Base-by-base conservation (phyloP, 768 basidiomycete species). In the Leccinum boreale region DNA sequence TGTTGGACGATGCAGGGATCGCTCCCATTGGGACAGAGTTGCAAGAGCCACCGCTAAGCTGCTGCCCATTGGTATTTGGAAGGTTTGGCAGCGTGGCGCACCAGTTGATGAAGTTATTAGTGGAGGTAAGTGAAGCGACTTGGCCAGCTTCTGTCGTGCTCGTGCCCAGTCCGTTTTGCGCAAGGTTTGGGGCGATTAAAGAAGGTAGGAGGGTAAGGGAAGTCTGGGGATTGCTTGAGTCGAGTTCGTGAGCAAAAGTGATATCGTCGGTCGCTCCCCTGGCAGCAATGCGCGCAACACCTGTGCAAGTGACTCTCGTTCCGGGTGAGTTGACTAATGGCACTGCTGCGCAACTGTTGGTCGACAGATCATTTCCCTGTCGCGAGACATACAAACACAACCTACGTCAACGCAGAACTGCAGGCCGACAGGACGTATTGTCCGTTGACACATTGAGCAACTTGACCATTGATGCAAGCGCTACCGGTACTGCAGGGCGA, bases 51-150 rank as follows among this genome's bases (percentile, higher is more conserved):
- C 64, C 67, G 59, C 64, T 70, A 65, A 81, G 66, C 65, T 83
- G 85, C 61, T 76, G 53, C 15, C 85, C 85, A 65, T 85, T 81
- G 46, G 87, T 87, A 58, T 87, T 75, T 3, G 85, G 80, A 50
- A 79, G 69, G 50, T 77, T 62, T 3, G 78, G 67, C 2, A 77
- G 65, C 14, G 79, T 81, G 10, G 75, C 69, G 62, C 87, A 87
- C 69, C 76, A 85, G 74, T 87, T 86, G 73, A 87, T 86, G 69
- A 85, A 90, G 77, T 90, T 89, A 75, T 90, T 86, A 45, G 70
- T 71, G n/a, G 85, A 85, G 0, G 81, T 85, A 7, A 83, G 71
- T 5, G 85, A 86, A 14, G 83, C 74, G 28, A 79, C 78, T 70
- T 86, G 79, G 29, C 83, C 83, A 53, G 77, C 60, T 1, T 64